Evolutionary conservation across 1,139 yeast species (phyloP).

Genomic region (Candida sp.): DNA sequence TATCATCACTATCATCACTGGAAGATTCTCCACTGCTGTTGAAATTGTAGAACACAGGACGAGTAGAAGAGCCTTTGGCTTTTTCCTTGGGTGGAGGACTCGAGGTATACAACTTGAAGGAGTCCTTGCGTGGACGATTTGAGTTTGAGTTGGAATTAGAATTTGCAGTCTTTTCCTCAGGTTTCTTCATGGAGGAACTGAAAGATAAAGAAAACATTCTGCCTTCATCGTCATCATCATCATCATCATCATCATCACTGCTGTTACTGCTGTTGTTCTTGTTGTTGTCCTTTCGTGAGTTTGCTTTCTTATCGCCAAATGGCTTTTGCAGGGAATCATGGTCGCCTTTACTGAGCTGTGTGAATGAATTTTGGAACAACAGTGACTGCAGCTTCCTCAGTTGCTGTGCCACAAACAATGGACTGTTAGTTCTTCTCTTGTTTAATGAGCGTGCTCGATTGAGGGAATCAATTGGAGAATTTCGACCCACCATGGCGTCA

Average conservation of each 20-base stretch:
- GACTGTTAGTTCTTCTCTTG: slow-evolving; percentile 23
- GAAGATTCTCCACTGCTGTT: slow-evolving; percentile 21
- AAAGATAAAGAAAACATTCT: slow-evolving; percentile 29
- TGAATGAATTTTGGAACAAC: slow-evolving; percentile 4
- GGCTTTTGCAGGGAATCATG: slow-evolving; percentile 1
- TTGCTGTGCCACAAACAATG: slow-evolving; percentile 11
- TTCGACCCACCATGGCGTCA: slow-evolving; percentile 16
- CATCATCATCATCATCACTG: slow-evolving; percentile 6
- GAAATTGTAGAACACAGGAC: slow-evolving; percentile 39
- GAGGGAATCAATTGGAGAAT: slow-evolving; percentile 21
- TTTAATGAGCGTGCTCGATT: slow-evolving; percentile 36
- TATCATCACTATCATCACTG: slow-evolving; percentile 14
- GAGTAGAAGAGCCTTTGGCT: slow-evolving; percentile 11
- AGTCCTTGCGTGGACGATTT: slow-evolving; percentile 26
- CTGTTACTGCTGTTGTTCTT: slow-evolving; percentile 7
- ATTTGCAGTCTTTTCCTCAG: background rate
- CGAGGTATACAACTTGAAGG: slow-evolving; percentile 36
- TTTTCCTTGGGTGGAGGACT: slow-evolving; percentile 8
- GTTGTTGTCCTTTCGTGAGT: slow-evolving; percentile 4
- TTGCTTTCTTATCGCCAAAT: background rate
- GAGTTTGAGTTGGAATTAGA: slow-evolving; percentile 1
- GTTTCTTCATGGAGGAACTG: slow-evolving; percentile 14
- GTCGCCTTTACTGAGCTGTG: slow-evolving; percentile 1
- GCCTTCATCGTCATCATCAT: slow-evolving; percentile 18
- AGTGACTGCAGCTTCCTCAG: slow-evolving; percentile 20